Conservation (phyloP, 1,284 basidiomycete species). For the Ceratobasidium sp. region DNA sequence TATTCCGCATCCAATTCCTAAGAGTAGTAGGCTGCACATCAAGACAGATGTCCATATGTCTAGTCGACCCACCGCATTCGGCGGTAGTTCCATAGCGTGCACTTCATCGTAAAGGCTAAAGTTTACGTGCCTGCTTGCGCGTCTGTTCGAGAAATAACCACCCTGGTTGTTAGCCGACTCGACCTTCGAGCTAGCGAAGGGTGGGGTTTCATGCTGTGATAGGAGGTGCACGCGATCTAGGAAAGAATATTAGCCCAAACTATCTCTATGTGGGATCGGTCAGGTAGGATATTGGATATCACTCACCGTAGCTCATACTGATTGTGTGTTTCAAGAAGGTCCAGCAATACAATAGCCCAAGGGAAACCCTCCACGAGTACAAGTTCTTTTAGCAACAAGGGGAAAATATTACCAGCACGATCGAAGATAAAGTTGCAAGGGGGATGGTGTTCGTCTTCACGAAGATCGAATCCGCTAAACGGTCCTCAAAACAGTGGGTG, state of each 20-base stretch:
- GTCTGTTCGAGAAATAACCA: background rate
- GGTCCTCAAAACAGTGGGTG: too few species aligned
- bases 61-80: slow-evolving; percentile 2
- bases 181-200: background rate
- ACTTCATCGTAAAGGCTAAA: slow-evolving; percentile 28
- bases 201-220: slow-evolving; percentile 2
- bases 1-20: slow-evolving; percentile 32
- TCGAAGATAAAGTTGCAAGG: too few species aligned
- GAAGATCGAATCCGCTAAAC: too few species aligned
- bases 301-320: too few species aligned
- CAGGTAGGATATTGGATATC: too few species aligned
- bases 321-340: too few species aligned
- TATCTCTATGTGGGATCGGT: background rate
- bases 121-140: slow-evolving; percentile 12
- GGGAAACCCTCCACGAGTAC: too few species aligned
- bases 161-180: background rate
- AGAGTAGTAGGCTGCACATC: slow-evolving; percentile 20
- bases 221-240: slow-evolving; percentile 13
- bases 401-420: too few species aligned
- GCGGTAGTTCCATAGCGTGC: background rate
- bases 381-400: too few species aligned
- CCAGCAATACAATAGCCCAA: too few species aligned
- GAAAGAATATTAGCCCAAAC: background rate
- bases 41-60: slow-evolving; percentile 36
- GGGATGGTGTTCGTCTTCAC: too few species aligned